A percentile compares a stretch with the other conserved stretches of the same genome.
Conservation (phyloP, 164 flowering plant species). For the Santalum album region DNA sequence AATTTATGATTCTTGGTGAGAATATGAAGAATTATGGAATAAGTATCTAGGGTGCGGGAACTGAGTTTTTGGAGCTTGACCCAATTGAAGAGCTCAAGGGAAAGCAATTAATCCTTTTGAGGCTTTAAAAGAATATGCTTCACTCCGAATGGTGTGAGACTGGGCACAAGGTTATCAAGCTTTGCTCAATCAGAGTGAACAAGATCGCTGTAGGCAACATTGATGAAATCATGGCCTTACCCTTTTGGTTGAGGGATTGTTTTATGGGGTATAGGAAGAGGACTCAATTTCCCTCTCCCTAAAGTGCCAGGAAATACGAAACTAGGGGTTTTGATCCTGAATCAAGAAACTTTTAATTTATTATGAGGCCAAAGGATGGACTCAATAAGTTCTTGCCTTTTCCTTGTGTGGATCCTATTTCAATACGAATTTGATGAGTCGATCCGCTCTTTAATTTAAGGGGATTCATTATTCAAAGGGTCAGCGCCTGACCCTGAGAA, state of each 20-base stretch:
- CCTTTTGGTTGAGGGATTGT: slow-evolving; percentile 66
- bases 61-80: slow-evolving; percentile 33
- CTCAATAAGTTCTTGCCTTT: too few species aligned
- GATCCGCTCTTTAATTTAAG: too few species aligned
- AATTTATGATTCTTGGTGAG: slow-evolving; percentile 64
- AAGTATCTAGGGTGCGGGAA: slow-evolving; percentile 43
- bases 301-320: slow-evolving; percentile 9
- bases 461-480: too few species aligned
- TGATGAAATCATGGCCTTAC: slow-evolving; percentile 77
- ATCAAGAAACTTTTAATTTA: too few species aligned
- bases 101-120: slow-evolving; percentile 62
- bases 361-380: too few species aligned
- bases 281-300: slow-evolving; percentile 19
- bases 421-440: too few species aligned
- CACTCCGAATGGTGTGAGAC: slow-evolving; percentile 49
- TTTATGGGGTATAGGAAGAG: slow-evolving; percentile 65
- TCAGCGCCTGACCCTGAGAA: background rate
- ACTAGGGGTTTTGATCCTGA: slow-evolving; percentile 4
- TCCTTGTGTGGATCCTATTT: too few species aligned
- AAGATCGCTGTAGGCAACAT: slow-evolving; percentile 73
- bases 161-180: slow-evolving; percentile 34
- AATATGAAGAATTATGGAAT: slow-evolving; percentile 62
- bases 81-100: slow-evolving; percentile 76
- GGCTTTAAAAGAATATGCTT: slow-evolving; percentile 62
- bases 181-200: slow-evolving; percentile 69